Evolutionary conservation across 768 basidiomycete genomes (phyloP).

Genomic region (Mycena latifolia): DNA sequence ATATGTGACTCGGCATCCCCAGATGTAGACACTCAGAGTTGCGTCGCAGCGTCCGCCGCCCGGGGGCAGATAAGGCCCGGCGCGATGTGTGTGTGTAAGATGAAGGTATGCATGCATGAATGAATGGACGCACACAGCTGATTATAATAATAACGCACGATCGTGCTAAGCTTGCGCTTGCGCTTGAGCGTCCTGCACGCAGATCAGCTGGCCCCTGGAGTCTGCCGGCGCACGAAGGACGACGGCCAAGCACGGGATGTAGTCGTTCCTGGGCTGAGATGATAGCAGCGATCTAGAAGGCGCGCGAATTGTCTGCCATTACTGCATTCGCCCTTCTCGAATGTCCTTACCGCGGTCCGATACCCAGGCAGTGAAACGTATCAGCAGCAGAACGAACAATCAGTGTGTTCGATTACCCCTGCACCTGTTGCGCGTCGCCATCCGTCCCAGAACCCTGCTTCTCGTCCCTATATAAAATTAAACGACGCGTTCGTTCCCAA

Average conservation of each 20-base stretch:
- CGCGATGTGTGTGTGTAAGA: no score
- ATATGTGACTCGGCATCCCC: not conserved
- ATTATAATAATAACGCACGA: slow-evolving; percentile 13
- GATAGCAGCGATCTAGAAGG: slow-evolving; percentile 23
- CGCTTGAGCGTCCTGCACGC: slow-evolving; percentile 19
- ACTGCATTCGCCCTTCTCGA: slow-evolving; percentile 19
- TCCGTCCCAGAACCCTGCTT: not conserved
- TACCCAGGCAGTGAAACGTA: slow-evolving; percentile 17
- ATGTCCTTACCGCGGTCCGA: slow-evolving; percentile 15
- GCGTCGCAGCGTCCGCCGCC: no score
- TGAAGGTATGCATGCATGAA: not conserved
- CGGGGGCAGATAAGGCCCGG: not conserved
- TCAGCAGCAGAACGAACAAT: not conserved
- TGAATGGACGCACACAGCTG: not conserved
- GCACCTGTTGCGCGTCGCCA: not conserved
- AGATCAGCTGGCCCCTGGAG: slow-evolving; percentile 21
- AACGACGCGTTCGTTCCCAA: not conserved
- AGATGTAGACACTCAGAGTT: not conserved
- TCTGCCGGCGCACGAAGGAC: not conserved
- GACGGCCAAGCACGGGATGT: no score
- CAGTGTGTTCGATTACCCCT: slow-evolving; percentile 8
- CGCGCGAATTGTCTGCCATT: not conserved
- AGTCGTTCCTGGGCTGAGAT: slow-evolving; percentile 17
- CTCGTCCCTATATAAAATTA: not conserved
- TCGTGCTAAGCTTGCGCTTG: slow-evolving; percentile 31